These are phyloP conservation scores for Zygosaccharomyces pseudobailii DNA, from an alignment of 1,139 yeast species.

Conservation along the genomic window DNA sequence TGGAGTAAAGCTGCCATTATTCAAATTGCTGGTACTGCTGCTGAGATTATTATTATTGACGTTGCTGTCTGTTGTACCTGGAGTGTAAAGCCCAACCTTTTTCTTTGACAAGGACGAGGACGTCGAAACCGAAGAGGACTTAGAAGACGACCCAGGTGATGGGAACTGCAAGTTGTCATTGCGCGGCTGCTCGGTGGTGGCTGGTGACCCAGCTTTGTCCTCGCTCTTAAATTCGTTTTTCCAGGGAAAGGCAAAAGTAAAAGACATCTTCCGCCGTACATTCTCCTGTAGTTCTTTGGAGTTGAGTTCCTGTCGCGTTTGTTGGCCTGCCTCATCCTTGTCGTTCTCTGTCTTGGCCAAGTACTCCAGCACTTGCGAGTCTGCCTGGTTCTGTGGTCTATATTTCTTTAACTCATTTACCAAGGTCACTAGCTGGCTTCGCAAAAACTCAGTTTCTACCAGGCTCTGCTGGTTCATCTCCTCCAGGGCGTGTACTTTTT, in stretches of 20 bases:
- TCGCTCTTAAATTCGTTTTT: constrained; percentile 8
- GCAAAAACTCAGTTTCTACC: constrained; percentile 68
- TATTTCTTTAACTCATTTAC: constrained; percentile 67
- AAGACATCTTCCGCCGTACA: constrained; percentile 21
- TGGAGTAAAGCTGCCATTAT: constrained; percentile 11
- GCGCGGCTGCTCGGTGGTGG: background rate
- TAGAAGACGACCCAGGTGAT: constrained; percentile 12
- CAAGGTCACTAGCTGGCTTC: constrained; percentile 70
- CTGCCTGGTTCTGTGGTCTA: constrained; percentile 38
- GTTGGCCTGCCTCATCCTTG: background rate
- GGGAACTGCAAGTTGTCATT: constrained; percentile 8
- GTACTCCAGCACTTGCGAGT: constrained; percentile 25
- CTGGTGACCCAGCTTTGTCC: background rate
- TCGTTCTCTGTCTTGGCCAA: constrained; percentile 21
- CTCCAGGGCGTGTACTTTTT: constrained; percentile 67
- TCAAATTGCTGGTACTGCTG: background rate
- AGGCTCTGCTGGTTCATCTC: constrained; percentile 58
- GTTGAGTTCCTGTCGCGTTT: background rate
- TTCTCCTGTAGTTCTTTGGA: constrained; percentile 11
- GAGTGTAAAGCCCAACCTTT: constrained; percentile 1
- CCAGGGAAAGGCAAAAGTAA: constrained; percentile 27
- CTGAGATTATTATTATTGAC: background rate
- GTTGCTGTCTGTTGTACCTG: background rate
- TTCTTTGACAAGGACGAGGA: constrained; percentile 4
- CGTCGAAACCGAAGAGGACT: constrained; percentile 9